Evolutionary conservation across 805 yeast genomes (phyloP), one percentile per base, ranked within the genome.

Genomic region (Candida verbasci): DNA sequence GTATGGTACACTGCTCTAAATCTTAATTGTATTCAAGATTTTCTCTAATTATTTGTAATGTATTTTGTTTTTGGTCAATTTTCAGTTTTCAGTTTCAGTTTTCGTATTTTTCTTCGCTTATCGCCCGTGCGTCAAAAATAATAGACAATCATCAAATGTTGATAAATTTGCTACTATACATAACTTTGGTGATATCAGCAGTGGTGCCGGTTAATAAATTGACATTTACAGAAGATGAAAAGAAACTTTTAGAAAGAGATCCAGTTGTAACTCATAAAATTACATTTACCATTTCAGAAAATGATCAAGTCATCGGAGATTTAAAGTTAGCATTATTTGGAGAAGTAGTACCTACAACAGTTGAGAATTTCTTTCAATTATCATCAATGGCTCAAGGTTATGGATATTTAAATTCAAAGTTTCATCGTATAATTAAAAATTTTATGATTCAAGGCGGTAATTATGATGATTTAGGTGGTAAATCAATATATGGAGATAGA

Each of bases 381-480:
- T 37, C 62, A 16, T 49, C 52, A 29, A 43, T 40, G 54, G 47
- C 59, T 3, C 46, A 47, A 20, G 64, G 62, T 3, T 56, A 46
- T 39, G 96, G 96, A 34, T 88, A 81, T 76, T 76, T 78, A 57
- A 76, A 74, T 54, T 80, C 86, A 30, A 74, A 77, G 40, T 58
- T 67, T 46, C 72, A 67, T 49, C 44, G 72, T 14, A 49, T 65
- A 17, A 55, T 67, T 15, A 39, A 52, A 34, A 46, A 56, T 34
- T 65, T 63, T 38, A 58, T 67, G 60, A 51, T 66, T 20, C 72
- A 67, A 37, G 65, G 67, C 7, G 72, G 72, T 7, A 59, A 57
- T 34, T 55, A 58, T 30, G 78, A 82, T 61, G 96, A 96, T 43
- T 75, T 80, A 48, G 96, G 96, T 52, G 96, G 97, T 52, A 74